phyloP scores from a whole-genome alignment of 164 flowering plant species.

The Cinnamomum micranthum region DNA sequence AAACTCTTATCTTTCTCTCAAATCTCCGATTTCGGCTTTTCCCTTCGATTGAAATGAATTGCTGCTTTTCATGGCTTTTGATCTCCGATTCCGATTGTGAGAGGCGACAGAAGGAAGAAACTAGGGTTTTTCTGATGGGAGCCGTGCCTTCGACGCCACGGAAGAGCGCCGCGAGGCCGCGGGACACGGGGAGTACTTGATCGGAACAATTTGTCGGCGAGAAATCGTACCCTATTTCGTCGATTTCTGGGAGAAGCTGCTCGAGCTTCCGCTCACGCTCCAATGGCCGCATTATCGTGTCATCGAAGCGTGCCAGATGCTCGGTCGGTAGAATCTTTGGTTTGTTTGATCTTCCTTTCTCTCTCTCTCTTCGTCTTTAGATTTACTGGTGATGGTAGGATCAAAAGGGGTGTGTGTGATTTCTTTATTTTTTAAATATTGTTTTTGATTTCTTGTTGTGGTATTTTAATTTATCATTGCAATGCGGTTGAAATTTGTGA shows the following conservation, averaged over 20 bases:
- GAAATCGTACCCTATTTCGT: constrained; percentile 63
- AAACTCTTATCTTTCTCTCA: too few relatives aligned
- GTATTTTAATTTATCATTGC: background rate
- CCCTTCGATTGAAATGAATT: background rate
- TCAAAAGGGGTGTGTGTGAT: too few relatives aligned
- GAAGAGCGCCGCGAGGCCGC: constrained; percentile 32
- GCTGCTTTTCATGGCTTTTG: background rate
- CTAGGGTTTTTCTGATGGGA: constrained; percentile 45
- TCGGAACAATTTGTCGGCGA: constrained; percentile 69
- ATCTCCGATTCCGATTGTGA: background rate
- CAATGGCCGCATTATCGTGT: constrained; percentile 68
- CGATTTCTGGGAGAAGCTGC: constrained; percentile 94
- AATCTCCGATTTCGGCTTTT: background rate
- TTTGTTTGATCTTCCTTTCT: background rate
- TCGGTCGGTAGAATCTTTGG: constrained; percentile 40
- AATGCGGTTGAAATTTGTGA: background rate
- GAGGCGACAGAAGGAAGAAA: background rate
- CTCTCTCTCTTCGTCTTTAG: background rate
- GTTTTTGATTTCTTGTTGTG: too few relatives aligned
- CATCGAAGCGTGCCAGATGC: constrained; percentile 57
- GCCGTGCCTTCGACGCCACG: constrained; percentile 85
- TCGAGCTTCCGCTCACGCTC: constrained; percentile 68
- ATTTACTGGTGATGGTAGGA: background rate
- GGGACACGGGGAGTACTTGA: constrained; percentile 72
- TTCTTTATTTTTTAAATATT: too few relatives aligned